Evolutionary conservation across 768 basidiomycete species (phyloP).

Genomic region (Kwoniella sp.): DNA sequence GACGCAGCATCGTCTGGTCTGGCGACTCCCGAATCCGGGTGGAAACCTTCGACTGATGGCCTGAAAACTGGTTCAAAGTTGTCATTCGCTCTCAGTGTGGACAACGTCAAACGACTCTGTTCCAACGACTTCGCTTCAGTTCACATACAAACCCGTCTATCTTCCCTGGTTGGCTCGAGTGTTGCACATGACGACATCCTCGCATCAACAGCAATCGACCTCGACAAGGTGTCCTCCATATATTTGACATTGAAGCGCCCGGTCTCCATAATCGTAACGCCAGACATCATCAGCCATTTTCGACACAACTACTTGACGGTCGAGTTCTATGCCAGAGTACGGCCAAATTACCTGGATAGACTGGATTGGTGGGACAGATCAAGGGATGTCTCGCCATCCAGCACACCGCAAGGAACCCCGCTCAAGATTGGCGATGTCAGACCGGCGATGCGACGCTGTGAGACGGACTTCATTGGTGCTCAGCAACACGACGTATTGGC

Average conservation of each 20-base stretch:
- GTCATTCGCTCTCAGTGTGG: constrained; percentile 77
- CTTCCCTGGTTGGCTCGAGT: constrained; percentile 73
- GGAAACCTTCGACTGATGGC: not conserved
- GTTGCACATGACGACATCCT: constrained; percentile 73
- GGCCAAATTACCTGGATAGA: constrained; percentile 77
- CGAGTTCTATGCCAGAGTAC: constrained; percentile 81
- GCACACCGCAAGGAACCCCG: constrained; percentile 46
- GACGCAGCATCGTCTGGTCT: constrained; percentile 54
- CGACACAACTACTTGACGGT: constrained; percentile 74
- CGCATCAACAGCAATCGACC: constrained; percentile 68
- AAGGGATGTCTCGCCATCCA: constrained; percentile 56
- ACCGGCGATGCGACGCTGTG: constrained; percentile 79
- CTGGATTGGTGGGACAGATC: constrained; percentile 91
- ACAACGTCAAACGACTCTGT: constrained; percentile 80
- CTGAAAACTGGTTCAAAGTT: constrained; percentile 49
- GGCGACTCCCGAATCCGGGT: constrained; percentile 23
- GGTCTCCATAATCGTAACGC: constrained; percentile 71
- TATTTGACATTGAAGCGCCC: constrained; percentile 78
- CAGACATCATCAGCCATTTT: constrained; percentile 68
- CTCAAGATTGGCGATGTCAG: constrained; percentile 44
- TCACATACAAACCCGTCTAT: constrained; percentile 82
- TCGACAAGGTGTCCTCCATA: constrained; percentile 65
- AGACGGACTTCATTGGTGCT: constrained; percentile 82
- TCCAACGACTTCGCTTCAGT: constrained; percentile 81
- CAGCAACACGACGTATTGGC: constrained; percentile 88